Evolutionary conservation across 768 basidiomycete species (phyloP).

Genomic region (Auriscalpium microsporum): DNA sequence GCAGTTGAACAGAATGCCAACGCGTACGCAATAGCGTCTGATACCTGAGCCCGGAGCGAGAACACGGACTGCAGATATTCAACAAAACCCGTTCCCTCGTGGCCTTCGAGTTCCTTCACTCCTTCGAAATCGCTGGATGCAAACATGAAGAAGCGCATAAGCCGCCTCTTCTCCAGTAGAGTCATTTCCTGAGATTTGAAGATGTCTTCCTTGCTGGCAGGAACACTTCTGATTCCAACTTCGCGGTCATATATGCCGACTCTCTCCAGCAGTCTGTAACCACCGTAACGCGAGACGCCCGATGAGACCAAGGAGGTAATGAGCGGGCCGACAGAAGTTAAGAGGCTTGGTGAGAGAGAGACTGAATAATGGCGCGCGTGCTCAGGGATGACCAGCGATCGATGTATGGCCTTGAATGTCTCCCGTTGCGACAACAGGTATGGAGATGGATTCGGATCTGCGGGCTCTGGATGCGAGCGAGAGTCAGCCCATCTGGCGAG

Average conservation of each 20-base stretch:
- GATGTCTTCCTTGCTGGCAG: conserved; percentile 85
- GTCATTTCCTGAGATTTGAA: conserved; percentile 77
- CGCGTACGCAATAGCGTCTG: conserved; percentile 62
- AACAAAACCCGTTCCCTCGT: conserved; percentile 47
- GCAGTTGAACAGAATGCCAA: conserved; percentile 60
- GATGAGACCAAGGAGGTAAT: conserved; percentile 74
- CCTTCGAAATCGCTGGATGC: conserved; percentile 68
- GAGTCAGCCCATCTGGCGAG: conserved; percentile 59
- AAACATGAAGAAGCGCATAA: conserved; percentile 90
- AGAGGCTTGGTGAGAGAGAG: conserved; percentile 75
- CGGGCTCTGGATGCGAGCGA: conserved; percentile 16
- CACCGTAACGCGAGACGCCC: conserved; percentile 86
- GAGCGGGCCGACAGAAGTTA: conserved; percentile 70
- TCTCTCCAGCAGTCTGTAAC: conserved; percentile 74
- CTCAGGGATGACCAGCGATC: conserved; percentile 34
- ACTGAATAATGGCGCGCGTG: conserved; percentile 75
- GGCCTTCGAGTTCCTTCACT: conserved; percentile 47
- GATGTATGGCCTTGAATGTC: conserved; percentile 36
- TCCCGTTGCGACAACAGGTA: conserved; percentile 22
- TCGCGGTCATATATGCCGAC: conserved; percentile 49
- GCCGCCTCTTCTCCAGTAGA: conserved; percentile 76
- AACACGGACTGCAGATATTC: conserved; percentile 62
- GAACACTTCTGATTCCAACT: conserved; percentile 49
- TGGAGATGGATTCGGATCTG: conserved; percentile 5
- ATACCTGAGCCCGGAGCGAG: conserved; percentile 47